Conservation (phyloP, 2,329 filamentous ascomycete genomes). For the Penicillium sp. region DNA sequence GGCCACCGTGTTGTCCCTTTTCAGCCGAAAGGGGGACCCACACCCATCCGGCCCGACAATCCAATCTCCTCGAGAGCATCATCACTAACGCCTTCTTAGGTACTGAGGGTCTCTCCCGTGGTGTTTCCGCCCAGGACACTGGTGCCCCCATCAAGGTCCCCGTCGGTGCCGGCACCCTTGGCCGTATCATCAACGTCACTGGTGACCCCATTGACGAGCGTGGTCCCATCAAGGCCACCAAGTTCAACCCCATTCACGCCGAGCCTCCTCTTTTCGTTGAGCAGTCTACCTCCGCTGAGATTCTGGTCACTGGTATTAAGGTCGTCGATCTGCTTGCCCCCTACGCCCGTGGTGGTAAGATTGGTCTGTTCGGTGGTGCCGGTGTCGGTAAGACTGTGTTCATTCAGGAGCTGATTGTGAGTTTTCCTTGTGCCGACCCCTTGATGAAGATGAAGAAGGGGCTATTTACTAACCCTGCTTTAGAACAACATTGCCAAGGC, state of each 20-base stretch:
- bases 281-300: slow-evolving; percentile 93
- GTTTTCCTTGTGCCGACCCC: slow-evolving; percentile 26
- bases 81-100: slow-evolving; percentile 52
- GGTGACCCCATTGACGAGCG: slow-evolving; percentile 99
- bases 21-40: slow-evolving; percentile 19
- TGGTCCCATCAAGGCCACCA: slow-evolving; percentile 92
- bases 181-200: slow-evolving; percentile 99
- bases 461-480: background rate
- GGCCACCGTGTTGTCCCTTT: slow-evolving; percentile 25
- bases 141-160: slow-evolving; percentile 94
- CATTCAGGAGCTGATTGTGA: slow-evolving; percentile 97
- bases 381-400: slow-evolving; percentile 99
- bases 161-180: slow-evolving; percentile 88
- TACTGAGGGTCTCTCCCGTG: slow-evolving; percentile 99
- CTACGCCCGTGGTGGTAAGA: slow-evolving; percentile 99
- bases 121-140: slow-evolving; percentile 79
- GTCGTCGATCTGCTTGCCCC: slow-evolving; percentile 98
- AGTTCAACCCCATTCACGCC: slow-evolving; percentile 87
- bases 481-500: slow-evolving; percentile 99
- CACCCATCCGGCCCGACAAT: slow-evolving; percentile 14
- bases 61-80: background rate
- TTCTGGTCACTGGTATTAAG: slow-evolving; percentile 99
- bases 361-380: slow-evolving; percentile 99
- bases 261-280: slow-evolving; percentile 90
- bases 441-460: background rate